These are phyloP conservation scores for Nitzschia sp. DNA, from an alignment of 108 stramenopile species.

Conservation along the genomic window DNA sequence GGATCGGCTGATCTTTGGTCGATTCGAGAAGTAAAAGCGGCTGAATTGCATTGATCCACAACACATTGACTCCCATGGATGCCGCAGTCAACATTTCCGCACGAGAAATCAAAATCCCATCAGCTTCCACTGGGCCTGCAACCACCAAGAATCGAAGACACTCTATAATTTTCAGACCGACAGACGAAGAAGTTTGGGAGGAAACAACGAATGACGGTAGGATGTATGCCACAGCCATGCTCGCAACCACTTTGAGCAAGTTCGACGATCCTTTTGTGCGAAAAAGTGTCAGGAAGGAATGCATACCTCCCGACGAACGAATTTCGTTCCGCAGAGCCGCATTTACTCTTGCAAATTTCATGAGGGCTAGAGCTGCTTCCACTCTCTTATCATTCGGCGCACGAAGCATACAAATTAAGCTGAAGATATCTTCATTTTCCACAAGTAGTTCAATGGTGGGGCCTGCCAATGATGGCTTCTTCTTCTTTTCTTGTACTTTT, in stretches of 20 bases:
- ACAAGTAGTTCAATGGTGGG: slow-evolving; percentile 42
- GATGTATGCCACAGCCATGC: slow-evolving; percentile 58
- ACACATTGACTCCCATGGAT: slow-evolving; percentile 36
- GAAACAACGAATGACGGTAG: slow-evolving; percentile 45
- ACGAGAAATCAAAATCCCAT: slow-evolving; percentile 27
- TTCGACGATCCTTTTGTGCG: slow-evolving; percentile 21
- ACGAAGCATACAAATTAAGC: slow-evolving; percentile 58
- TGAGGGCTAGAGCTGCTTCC: slow-evolving; percentile 47
- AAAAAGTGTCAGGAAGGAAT: slow-evolving; percentile 59
- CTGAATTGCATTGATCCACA: slow-evolving; percentile 52
- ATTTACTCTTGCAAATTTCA: slow-evolving; percentile 48
- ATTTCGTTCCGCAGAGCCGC: slow-evolving; percentile 45
- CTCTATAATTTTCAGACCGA: slow-evolving; percentile 50
- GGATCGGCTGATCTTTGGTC: slow-evolving; percentile 7
- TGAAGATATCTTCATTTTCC: slow-evolving; percentile 55
- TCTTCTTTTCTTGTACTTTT: slow-evolving; percentile 13
- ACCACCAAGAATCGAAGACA: slow-evolving; percentile 53
- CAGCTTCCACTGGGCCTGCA: slow-evolving; percentile 20
- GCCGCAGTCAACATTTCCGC: slow-evolving; percentile 50
- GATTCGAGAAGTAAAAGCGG: slow-evolving; percentile 29
- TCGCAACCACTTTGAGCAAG: slow-evolving; percentile 43
- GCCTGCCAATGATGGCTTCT: slow-evolving; percentile 20
- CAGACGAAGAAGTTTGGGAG: slow-evolving; percentile 26
- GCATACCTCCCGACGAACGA: slow-evolving; percentile 60
- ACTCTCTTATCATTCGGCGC: slow-evolving; percentile 40